Evolutionary conservation across 1,284 basidiomycete species (phyloP).

Genomic region (Cutaneotrichosporon sp.): DNA sequence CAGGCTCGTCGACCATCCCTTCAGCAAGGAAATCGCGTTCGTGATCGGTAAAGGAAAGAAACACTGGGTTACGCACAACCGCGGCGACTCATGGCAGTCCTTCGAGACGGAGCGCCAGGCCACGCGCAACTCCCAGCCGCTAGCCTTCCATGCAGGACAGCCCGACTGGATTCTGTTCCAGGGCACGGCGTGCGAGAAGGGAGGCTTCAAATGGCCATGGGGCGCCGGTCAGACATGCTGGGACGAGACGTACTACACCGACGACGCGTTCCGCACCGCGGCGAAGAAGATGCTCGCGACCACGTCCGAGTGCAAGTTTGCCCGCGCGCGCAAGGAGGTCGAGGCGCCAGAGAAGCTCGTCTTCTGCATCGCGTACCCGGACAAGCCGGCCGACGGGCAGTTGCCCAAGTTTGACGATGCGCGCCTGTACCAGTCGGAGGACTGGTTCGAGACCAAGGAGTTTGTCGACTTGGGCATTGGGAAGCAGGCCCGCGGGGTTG

Average conservation of each 20-base stretch:
- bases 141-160: slow-evolving; percentile 80
- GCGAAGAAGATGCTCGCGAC: slow-evolving; percentile 61
- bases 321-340: slow-evolving; percentile 73
- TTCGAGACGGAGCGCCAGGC: slow-evolving; percentile 66
- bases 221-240: slow-evolving; percentile 64
- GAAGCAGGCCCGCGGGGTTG: slow-evolving; percentile 74
- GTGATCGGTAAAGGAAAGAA: slow-evolving; percentile 64
- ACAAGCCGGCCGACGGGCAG: slow-evolving; percentile 51
- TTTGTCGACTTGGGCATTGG: slow-evolving; percentile 76
- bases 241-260: slow-evolving; percentile 86
- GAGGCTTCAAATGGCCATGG: slow-evolving; percentile 55
- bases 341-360: slow-evolving; percentile 67
- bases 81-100: slow-evolving; percentile 74
- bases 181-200: slow-evolving; percentile 61
- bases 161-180: slow-evolving; percentile 77
- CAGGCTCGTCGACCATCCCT: slow-evolving; percentile 82
- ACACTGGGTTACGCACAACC: slow-evolving; percentile 80
- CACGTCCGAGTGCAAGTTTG: slow-evolving; percentile 75
- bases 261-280: slow-evolving; percentile 65
- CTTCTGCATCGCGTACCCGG: slow-evolving; percentile 71
- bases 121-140: slow-evolving; percentile 58
- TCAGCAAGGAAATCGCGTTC: slow-evolving; percentile 77
- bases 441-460: slow-evolving; percentile 66
- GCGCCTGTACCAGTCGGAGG: slow-evolving; percentile 70
- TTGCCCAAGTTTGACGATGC: slow-evolving; percentile 60